Base-by-base conservation (phyloP, 805 yeast genomes). In the Metschnikowia similis region DNA sequence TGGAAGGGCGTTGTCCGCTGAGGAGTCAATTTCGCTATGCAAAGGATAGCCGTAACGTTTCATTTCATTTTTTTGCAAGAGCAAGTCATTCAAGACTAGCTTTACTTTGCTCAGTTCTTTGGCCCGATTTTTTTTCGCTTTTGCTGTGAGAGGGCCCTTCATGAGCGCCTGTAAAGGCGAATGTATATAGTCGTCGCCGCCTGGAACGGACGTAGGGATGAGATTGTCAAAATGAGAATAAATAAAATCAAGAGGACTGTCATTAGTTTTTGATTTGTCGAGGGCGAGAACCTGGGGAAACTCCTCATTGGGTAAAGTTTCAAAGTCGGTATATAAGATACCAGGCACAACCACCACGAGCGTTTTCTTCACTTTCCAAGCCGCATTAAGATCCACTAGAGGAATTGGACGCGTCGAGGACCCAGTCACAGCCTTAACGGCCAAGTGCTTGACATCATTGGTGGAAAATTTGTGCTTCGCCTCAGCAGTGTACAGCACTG, bases 301-400 rank as follows among this genome's bases (percentile, higher is more conserved):
- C 10, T 39, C 43, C 28, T 41, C 17, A 27, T 36, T 35, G 21
- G 40, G 41, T 36, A 8, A 9, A 53, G 47, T n/a, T 60, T 52
- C 14, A 57, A 82, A 79, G 51, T 78, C 77, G 3, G 64, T 57
- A 2, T 70, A 63, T 11, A 74, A 68, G 10, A 90, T 63, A 0
- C 96, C 96, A 0, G 94, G 89, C 4, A 82, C 77, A 46, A 83
- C 69, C 4, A 87, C 64, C 26, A 81, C 67, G 0, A 86, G 81
- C 2, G 84, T 76, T 50, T 79, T 81, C 29, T 49, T 38, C 39
- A 55, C 47, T 29, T 48, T 48, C 52, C 52, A 52, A 7, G 52
- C 46, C 16, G 51, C 52, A n/a, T 30, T 41, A 27, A 52, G 26
- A 13, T 52, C 45, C 26, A 52, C 45, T n/a, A 47, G 11, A 7